Base-by-base conservation (phyloP, 2,329 filamentous ascomycete species). In the Bipolaris gigantea region DNA sequence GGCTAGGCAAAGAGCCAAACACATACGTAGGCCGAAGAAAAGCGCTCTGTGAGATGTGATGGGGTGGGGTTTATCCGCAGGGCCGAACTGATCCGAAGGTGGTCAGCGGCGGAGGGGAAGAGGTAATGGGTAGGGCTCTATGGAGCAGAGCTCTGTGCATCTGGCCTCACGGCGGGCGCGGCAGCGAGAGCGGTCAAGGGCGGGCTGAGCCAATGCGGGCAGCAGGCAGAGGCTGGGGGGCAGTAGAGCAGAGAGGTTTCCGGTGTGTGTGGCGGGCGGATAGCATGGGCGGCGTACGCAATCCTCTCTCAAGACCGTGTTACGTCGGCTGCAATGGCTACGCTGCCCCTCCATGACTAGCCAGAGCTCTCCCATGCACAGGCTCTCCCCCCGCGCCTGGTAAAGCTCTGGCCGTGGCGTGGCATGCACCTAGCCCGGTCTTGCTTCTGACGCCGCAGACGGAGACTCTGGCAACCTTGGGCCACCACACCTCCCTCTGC, bases 391-490 rank as follows among this genome's bases (percentile, higher is more conserved):
- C 57, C 57, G 54, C 57, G 55, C 49, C 30, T 33, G 33, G 40
- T 42, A 57, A 57, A 71, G 69, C 67, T 70, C 61, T 61, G 56
- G 59, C 64, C 64, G 57, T 53, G 54, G 55, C 39, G 53, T 55
- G 60, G 58, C 56, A 61, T 59, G 56, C 55, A 50, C 49, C 52
- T 43, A 39, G 43, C 57, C 60, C 58, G 60, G 59, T 54, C 49
- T 66, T 70, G 63, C 62, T 69, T 66, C 70, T 40, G 35, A 44
- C 56, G 64, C 57, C 61, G 58, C 56, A 51, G 45, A 48, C 27
- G 27, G 27, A 30, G 27, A 30, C 27, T 27, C 25, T 30, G 27
- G 27, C 10, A 30, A 30, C 27, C 27, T 30, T 30, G 27, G 27
- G 27, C 27, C 27, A 30, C 36, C 49, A 53, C 55, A 59, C 61